phyloP scores from a whole-genome alignment of 2,329 filamentous ascomycete species.

The Neopestalotiopsis sp. region DNA sequence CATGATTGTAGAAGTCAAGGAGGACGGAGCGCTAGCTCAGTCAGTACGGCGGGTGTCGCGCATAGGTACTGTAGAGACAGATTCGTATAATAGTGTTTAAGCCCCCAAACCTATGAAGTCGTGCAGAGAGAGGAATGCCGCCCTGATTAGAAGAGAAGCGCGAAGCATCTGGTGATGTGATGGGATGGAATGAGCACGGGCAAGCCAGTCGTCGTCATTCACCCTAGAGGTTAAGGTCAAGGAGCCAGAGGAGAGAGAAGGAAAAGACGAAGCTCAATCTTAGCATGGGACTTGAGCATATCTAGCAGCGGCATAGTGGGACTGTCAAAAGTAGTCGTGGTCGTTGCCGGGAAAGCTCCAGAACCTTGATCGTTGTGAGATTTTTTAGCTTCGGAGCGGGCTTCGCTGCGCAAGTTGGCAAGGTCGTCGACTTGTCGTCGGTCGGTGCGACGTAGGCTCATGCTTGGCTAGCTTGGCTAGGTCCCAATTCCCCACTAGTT shows the following conservation, averaged over 20 bases:
- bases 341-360: background rate
- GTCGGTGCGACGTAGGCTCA: background rate
- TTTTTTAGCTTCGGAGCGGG: conserved; percentile 12
- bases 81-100: background rate
- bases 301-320: conserved; percentile 9
- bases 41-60: conserved; percentile 1
- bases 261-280: conserved; percentile 10
- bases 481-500: background rate
- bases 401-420: background rate
- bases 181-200: background rate
- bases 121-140: conserved; percentile 7
- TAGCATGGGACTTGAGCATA: conserved; percentile 13
- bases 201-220: background rate
- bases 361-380: conserved; percentile 15
- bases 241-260: background rate
- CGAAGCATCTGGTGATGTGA: conserved; percentile 3
- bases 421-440: background rate
- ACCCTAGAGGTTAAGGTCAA: conserved; percentile 3
- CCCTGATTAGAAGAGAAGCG: background rate
- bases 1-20: conserved; percentile 40
- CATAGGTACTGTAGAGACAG: conserved; percentile 1
- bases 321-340: background rate
- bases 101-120: background rate
- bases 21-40: conserved; percentile 13
- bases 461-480: background rate